phyloP scores from a whole-genome alignment of 2,329 filamentous ascomycete genomes.

The Trichoderma sp. region DNA sequence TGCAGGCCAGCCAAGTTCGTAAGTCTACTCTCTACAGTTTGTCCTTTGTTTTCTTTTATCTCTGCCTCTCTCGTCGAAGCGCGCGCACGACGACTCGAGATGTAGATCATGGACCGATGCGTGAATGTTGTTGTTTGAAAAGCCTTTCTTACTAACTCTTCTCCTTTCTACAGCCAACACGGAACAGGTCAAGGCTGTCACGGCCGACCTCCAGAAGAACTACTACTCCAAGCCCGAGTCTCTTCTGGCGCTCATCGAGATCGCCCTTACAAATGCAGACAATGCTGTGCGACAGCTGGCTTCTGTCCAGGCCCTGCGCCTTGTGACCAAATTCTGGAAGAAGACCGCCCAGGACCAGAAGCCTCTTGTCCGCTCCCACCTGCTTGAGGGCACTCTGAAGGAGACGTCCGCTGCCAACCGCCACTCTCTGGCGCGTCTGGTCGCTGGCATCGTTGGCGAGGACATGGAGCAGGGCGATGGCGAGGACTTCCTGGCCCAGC shows the following conservation, averaged over 20 bases:
- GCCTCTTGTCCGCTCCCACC: slow-evolving; percentile 75
- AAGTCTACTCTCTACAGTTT: slow-evolving; percentile 48
- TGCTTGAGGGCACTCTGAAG: slow-evolving; percentile 81
- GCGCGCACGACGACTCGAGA: background rate
- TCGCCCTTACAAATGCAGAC: slow-evolving; percentile 78
- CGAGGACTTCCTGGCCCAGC: slow-evolving; percentile 78
- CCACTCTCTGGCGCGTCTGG: slow-evolving; percentile 84
- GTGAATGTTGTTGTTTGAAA: background rate
- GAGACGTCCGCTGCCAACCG: slow-evolving; percentile 77
- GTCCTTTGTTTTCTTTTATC: slow-evolving; percentile 3
- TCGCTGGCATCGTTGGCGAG: slow-evolving; percentile 81
- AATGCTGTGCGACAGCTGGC: slow-evolving; percentile 82
- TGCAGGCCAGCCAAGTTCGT: slow-evolving; percentile 88
- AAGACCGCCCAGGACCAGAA: slow-evolving; percentile 75
- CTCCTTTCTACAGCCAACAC: slow-evolving; percentile 70
- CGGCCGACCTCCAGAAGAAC: slow-evolving; percentile 85
- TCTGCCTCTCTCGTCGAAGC: background rate
- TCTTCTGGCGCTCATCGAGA: slow-evolving; percentile 83
- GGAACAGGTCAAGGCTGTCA: slow-evolving; percentile 85
- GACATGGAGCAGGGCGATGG: slow-evolving; percentile 77
- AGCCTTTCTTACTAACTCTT: slow-evolving; percentile 39
- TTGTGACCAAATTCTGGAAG: slow-evolving; percentile 86
- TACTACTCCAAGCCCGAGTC: slow-evolving; percentile 88
- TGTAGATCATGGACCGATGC: background rate
- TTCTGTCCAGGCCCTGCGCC: slow-evolving; percentile 83